Evolutionary conservation across 441 rosid species (phyloP).

Genomic region (Adansonia grandidieri): DNA sequence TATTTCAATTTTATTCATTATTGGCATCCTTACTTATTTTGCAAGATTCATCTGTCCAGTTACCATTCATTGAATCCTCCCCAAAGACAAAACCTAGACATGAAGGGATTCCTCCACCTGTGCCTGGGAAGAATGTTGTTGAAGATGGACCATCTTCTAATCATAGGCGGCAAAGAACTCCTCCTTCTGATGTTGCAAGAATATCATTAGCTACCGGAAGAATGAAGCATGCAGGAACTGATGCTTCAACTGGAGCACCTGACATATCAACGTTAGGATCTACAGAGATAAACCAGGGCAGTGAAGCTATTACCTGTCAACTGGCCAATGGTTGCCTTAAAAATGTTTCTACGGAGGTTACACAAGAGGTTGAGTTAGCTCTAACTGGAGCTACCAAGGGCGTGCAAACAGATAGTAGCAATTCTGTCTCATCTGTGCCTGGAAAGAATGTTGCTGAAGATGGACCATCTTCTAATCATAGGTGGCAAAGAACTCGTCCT

Average conservation of each 20-base stretch:
- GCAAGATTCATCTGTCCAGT: conserved; percentile 43
- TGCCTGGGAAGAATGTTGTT: conserved; percentile 45
- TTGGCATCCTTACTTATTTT: conserved; percentile 25
- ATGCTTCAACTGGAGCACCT: conserved; percentile 44
- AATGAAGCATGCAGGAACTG: conserved; percentile 52
- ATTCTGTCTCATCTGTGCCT: conserved; percentile 51
- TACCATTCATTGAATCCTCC: conserved; percentile 57
- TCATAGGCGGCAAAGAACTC: conserved; percentile 57
- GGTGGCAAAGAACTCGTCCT: conserved; percentile 71
- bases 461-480: conserved; percentile 45
- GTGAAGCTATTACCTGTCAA: conserved; percentile 43
- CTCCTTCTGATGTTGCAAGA: conserved; percentile 60
- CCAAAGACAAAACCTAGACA: conserved; percentile 71
- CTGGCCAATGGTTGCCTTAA: conserved; percentile 29
- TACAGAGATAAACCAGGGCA: conserved; percentile 36
- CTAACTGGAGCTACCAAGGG: conserved; percentile 50
- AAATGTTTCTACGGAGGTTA: conserved; percentile 36
- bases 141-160: conserved; percentile 62
- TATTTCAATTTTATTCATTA: conserved; percentile 16
- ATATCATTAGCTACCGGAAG: conserved; percentile 56
- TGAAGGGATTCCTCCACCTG: conserved; percentile 63
- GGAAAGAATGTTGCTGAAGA: conserved; percentile 55
- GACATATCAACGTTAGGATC: conserved; percentile 44
- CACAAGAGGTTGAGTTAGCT: conserved; percentile 43
- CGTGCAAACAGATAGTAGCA: conserved; percentile 70